A percentile compares a stretch with the other conserved stretches of the same genome.
Evolutionary conservation across 768 basidiomycete genomes (phyloP).

Genomic region (Boletus sp.): DNA sequence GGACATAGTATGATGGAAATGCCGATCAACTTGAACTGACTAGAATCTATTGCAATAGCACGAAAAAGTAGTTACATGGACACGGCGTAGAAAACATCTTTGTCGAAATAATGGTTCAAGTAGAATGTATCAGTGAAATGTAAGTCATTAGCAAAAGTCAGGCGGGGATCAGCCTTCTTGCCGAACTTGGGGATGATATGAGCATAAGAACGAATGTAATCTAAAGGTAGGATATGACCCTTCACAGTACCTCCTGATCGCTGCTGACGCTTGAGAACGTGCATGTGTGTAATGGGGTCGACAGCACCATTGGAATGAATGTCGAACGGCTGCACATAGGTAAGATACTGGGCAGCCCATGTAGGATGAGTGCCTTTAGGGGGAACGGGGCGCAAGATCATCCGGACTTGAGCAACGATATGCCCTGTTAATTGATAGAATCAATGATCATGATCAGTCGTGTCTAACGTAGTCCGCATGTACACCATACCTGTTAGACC

Average conservation of each 20-base stretch:
- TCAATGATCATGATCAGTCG: too few relatives aligned
- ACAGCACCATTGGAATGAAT: background rate
- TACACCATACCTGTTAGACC: too few relatives aligned
- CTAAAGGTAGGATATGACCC: background rate
- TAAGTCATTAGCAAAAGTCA: background rate
- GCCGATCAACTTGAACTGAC: too few relatives aligned
- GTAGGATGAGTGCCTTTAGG: background rate
- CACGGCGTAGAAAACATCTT: background rate
- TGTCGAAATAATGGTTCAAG: background rate
- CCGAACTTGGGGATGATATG: background rate
- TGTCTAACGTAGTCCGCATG: too few relatives aligned
- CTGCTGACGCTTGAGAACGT: background rate
- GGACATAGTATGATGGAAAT: too few relatives aligned
- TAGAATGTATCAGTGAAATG: background rate
- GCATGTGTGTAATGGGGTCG: background rate
- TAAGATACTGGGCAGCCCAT: background rate
- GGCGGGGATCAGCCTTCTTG: background rate
- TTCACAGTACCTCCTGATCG: background rate
- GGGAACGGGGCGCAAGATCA: background rate
- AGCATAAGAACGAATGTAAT: background rate
- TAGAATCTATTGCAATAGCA: too few relatives aligned
- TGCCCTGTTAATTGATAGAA: background rate
- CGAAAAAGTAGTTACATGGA: too few relatives aligned
- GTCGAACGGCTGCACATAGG: background rate
- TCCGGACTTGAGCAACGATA: background rate